Base-by-base conservation (phyloP, 495 filamentous ascomycete species). In the Aspergillus coremiiformis region DNA sequence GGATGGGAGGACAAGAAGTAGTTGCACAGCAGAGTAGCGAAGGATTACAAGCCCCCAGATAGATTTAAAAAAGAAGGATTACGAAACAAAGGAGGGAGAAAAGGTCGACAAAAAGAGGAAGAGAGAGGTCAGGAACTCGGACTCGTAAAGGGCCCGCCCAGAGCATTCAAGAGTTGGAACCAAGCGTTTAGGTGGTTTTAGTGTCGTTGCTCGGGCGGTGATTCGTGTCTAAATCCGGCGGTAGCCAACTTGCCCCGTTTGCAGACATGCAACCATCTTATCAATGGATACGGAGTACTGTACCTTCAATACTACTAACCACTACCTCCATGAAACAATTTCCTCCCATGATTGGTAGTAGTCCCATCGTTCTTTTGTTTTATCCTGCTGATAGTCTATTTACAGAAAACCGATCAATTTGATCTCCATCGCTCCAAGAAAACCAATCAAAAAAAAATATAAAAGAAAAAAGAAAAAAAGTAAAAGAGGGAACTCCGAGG, bases 241-340 rank as follows among this genome's bases (percentile, higher is more conserved):
- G 22, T 23, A 19, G 41, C 22, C 29, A 15, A 35, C 47, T 49
- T 44, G 4, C 8, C 19, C 57, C 53, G 57, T 60, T 60, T 60
- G 57, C 57, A 54, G 53, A 49, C 50, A 56, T 59, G 46, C 44
- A 50, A 52, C 49, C 12, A 21, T 42, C 44, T 47, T 42, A 20
- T 30, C 44, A 17, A 46, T 30, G n/a, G n/a, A n/a, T n/a, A n/a
- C n/a, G n/a, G n/a, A n/a, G n/a, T n/a, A n/a, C n/a, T n/a, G n/a
- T n/a, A n/a, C n/a, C n/a, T 27, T 27, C 24, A 27, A 27, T 27
- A 4, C 24, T 27, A 4, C 4, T 27, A 4, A 27, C 24, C 24
- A 27, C 24, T n/a, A n/a, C n/a, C n/a, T n/a, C n/a, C n/a, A n/a
- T n/a, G n/a, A n/a, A n/a, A 8, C 17, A 24, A 30, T 44, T 35